A percentile compares a stretch with the other conserved stretches of the same genome.
These are phyloP conservation scores for Torulaspora maleeae DNA, from an alignment of 805 yeast genomes.

Conservation along the genomic window DNA sequence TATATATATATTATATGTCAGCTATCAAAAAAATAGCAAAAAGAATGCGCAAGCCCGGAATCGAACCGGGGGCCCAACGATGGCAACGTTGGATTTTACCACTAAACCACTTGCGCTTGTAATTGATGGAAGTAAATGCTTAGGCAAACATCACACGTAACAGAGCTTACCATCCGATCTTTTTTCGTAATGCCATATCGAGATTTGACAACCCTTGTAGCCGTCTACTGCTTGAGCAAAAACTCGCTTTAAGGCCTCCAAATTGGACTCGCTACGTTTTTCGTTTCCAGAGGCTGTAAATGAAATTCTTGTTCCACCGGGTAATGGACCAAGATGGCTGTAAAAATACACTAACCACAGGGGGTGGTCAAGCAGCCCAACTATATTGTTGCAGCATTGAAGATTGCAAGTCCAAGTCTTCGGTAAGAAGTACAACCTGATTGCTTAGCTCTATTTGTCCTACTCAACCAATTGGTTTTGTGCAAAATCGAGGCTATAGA, in stretches of 20 bases:
- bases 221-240: too few relatives aligned
- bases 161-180: too few relatives aligned
- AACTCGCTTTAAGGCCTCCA: too few relatives aligned
- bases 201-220: too few relatives aligned
- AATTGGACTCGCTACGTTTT: background rate
- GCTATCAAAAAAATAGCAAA: too few relatives aligned
- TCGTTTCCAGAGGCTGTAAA: background rate
- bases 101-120: conserved; percentile 28
- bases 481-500: background rate
- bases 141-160: too few relatives aligned
- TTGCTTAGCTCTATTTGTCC: background rate
- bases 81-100: conserved; percentile 30
- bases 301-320: conserved; percentile 1
- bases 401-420: background rate
- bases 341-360: conserved; percentile 10
- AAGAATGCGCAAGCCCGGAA: conserved; percentile 27
- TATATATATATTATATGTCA: too few relatives aligned
- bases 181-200: too few relatives aligned
- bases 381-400: conserved; percentile 1
- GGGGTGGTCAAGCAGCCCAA: conserved; percentile 10
- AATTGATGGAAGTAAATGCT: background rate
- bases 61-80: conserved; percentile 31
- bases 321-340: conserved; percentile 10
- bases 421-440: background rate
- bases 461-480: background rate